These are phyloP conservation scores for Sequoiadendron giganteum DNA, from an alignment of 75 land plant genomes.

Conservation along the genomic window DNA sequence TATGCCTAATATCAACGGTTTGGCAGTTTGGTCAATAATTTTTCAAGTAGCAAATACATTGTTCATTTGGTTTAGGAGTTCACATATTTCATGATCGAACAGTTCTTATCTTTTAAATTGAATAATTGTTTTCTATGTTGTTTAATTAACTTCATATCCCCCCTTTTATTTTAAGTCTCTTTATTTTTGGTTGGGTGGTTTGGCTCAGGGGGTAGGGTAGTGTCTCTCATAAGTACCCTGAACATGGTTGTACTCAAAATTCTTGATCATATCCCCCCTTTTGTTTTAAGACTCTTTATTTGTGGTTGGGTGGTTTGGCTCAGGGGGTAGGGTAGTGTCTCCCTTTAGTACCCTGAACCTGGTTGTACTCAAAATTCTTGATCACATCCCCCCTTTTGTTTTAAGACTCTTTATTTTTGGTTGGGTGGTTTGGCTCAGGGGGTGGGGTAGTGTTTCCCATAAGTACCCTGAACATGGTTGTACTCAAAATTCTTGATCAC, in stretches of 20 bases:
- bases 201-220: not conserved
- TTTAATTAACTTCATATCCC: not conserved
- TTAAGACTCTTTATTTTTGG: not conserved
- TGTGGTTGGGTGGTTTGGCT: not conserved
- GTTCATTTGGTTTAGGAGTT: not conserved
- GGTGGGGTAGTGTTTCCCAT: not conserved
- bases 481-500: not conserved
- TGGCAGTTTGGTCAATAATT: not conserved
- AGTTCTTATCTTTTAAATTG: not conserved
- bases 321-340: not conserved
- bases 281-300: not conserved
- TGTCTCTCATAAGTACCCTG: not conserved
- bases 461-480: not conserved
- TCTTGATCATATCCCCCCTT: not conserved
- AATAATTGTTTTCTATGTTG: not conserved
- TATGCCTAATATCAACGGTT: conserved; percentile 24
- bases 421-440: not conserved
- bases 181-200: not conserved
- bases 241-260: not conserved
- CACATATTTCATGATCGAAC: not conserved
- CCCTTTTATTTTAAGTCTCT: not conserved
- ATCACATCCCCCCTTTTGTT: not conserved
- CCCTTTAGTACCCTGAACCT: not conserved
- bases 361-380: not conserved
- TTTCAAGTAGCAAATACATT: conserved; percentile 3